Evolutionary conservation across 192 early-diverging fungal genomes (phyloP).

Genomic region (Rhizoclosmatium globosum): DNA sequence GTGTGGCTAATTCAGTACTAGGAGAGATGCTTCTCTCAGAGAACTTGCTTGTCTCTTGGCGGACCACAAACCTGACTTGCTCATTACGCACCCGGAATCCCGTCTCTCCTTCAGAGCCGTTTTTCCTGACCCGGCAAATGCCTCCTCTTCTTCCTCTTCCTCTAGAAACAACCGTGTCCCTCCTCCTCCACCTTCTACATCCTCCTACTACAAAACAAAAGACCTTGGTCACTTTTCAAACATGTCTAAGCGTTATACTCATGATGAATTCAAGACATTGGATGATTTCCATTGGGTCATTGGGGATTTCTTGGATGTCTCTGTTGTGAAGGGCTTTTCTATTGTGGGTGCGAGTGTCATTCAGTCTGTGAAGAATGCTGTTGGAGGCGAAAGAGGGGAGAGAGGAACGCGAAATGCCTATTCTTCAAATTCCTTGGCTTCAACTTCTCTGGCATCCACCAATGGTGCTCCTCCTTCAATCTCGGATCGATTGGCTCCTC

Average conservation of each 20-base stretch:
- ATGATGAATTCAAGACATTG: conserved; percentile 8
- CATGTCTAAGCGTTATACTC: not conserved
- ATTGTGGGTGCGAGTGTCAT: conserved; percentile 10
- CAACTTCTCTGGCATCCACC: no score
- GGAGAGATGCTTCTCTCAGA: conserved; percentile 23
- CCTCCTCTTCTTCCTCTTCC: not conserved
- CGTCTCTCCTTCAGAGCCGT: conserved; percentile 14
- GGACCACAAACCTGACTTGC: not conserved
- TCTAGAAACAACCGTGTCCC: not conserved
- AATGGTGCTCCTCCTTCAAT: no score
- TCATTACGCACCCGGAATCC: conserved; percentile 16
- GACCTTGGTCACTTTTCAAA: conserved; percentile 27
- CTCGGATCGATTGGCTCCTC: no score
- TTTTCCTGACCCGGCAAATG: conserved; percentile 3
- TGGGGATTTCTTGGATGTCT: conserved; percentile 25
- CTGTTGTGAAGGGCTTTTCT: conserved; percentile 13
- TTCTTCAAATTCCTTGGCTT: no score
- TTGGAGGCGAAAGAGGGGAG: not conserved
- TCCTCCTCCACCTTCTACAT: not conserved
- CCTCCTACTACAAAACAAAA: conserved; percentile 1
- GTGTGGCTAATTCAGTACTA: not conserved
- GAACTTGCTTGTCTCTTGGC: conserved; percentile 20
- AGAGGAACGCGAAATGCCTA: not conserved
- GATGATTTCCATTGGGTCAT: conserved; percentile 3
- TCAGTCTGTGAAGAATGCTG: not conserved